phyloP scores from a whole-genome alignment of 306 rosid genomes.

The Astragalus membranaceus region DNA sequence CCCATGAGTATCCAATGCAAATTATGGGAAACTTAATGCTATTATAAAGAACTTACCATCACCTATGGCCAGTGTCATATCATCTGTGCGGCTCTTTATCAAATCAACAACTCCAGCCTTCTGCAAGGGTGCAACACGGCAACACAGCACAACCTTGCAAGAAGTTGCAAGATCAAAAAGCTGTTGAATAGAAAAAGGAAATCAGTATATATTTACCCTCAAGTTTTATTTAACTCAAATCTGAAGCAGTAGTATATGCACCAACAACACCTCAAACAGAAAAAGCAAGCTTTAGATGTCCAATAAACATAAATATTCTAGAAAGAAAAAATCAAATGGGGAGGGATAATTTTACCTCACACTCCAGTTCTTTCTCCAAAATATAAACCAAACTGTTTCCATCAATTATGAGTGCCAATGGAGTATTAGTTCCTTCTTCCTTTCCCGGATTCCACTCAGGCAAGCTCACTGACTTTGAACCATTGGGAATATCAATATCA shows the following conservation, averaged over 20 bases:
- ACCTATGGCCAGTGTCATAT: constrained; percentile 97
- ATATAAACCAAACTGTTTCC: constrained; percentile 96
- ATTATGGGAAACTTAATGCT: constrained; percentile 1
- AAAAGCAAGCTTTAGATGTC: constrained; percentile 7
- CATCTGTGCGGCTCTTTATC: constrained; percentile 84
- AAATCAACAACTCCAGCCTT: constrained; percentile 98
- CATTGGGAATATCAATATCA: constrained; percentile 32
- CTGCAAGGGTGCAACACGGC: constrained; percentile 98
- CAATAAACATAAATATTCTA: neutral
- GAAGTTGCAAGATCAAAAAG: constrained; percentile 87
- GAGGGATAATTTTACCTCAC: constrained; percentile 57
- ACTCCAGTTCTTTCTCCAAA: constrained; percentile 77
- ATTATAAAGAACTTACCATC: constrained; percentile 57
- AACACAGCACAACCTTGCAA: constrained; percentile 86
- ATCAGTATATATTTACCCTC: constrained; percentile 15
- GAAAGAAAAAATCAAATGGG: neutral
- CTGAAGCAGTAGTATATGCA: constrained; percentile 1
- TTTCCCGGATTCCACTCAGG: constrained; percentile 42
- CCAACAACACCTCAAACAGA: constrained; percentile 3
- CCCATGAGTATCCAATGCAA: constrained; percentile 5
- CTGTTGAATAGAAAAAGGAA: constrained; percentile 40
- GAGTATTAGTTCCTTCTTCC: constrained; percentile 43
- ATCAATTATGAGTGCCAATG: constrained; percentile 86
- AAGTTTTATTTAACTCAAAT: neutral
- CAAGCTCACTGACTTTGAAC: constrained; percentile 31